A percentile compares a stretch with the other conserved stretches of the same genome.
Conservation (phyloP, 441 rosid genomes). For the Populus trichocarpa region DNA sequence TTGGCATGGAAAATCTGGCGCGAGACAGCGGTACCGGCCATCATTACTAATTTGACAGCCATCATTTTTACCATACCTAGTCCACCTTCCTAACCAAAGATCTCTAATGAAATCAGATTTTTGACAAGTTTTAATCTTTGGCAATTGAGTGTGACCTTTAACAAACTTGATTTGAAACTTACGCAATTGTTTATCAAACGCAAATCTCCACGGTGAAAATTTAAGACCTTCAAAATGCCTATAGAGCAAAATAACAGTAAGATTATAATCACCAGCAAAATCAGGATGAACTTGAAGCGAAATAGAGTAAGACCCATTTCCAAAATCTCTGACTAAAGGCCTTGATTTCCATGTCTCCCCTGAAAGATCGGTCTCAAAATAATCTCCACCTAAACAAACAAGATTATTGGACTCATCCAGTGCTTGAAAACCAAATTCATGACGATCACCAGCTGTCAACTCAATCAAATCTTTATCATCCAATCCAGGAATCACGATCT, state of each 20-base stretch:
- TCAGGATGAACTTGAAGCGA: conserved; percentile 89
- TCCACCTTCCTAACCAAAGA: conserved; percentile 91
- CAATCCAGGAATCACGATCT: conserved; percentile 48
- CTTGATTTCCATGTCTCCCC: conserved; percentile 88
- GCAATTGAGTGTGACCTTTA: conserved; percentile 34
- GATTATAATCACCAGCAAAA: conserved; percentile 67
- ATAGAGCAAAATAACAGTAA: conserved; percentile 70
- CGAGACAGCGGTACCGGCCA: conserved; percentile 77
- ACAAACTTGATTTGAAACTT: conserved; percentile 42
- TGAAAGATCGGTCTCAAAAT: conserved; percentile 84
- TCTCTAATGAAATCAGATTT: conserved; percentile 58
- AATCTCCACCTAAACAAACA: conserved; percentile 83
- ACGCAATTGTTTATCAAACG: conserved; percentile 48
- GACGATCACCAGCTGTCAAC: conserved; percentile 61
- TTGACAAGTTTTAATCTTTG: conserved; percentile 46
- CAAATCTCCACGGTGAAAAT: conserved; percentile 62
- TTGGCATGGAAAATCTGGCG: conserved; percentile 56
- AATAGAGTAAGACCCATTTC: conserved; percentile 72
- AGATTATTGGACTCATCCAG: conserved; percentile 47
- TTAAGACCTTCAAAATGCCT: conserved; percentile 78
- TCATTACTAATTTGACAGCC: conserved; percentile 60
- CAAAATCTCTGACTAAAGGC: conserved; percentile 75
- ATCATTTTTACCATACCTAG: conserved; percentile 71
- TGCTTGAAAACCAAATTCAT: conserved; percentile 63
- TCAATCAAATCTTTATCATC: conserved; percentile 49